A percentile compares a stretch with the other conserved stretches of the same genome.
Evolutionary conservation across 2,329 filamentous ascomycete species (phyloP).

Genomic region (Alternaria sp.): DNA sequence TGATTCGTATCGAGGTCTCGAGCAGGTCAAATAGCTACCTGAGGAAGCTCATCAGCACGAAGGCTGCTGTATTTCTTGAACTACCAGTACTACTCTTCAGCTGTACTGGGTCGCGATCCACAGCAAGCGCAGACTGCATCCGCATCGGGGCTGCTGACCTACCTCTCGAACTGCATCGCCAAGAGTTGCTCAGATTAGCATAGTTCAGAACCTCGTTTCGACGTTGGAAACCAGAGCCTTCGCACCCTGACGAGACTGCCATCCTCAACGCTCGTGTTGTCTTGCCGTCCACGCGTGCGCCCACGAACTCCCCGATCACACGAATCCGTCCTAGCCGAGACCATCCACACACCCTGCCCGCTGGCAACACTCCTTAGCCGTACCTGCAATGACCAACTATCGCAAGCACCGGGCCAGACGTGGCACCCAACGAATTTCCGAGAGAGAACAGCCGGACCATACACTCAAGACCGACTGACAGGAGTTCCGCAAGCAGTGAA

Average conservation of each 20-base stretch:
- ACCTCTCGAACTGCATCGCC: conserved; percentile 1
- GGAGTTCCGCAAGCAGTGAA: neutral
- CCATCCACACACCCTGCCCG: neutral
- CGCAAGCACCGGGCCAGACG: neutral
- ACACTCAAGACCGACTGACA: neutral
- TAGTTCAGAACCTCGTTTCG: conserved; percentile 1
- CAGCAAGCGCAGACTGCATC: neutral
- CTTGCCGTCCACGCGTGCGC: neutral
- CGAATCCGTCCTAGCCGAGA: neutral
- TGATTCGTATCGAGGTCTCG: conserved; percentile 14
- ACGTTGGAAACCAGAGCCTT: neutral
- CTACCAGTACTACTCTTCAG: too few relatives aligned
- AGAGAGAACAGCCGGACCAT: neutral
- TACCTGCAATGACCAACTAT: neutral
- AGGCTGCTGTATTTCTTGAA: neutral
- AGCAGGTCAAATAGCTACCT: neutral
- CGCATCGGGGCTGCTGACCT: neutral
- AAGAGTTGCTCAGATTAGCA: conserved; percentile 7
- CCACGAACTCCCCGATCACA: neutral
- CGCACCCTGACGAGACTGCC: neutral
- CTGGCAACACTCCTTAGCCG: neutral
- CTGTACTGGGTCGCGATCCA: neutral
- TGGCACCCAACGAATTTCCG: neutral
- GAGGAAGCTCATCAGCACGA: neutral
- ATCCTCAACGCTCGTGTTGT: neutral